phyloP scores from a whole-genome alignment of 2,329 filamentous ascomycete species.

The Xylariales sp. region DNA sequence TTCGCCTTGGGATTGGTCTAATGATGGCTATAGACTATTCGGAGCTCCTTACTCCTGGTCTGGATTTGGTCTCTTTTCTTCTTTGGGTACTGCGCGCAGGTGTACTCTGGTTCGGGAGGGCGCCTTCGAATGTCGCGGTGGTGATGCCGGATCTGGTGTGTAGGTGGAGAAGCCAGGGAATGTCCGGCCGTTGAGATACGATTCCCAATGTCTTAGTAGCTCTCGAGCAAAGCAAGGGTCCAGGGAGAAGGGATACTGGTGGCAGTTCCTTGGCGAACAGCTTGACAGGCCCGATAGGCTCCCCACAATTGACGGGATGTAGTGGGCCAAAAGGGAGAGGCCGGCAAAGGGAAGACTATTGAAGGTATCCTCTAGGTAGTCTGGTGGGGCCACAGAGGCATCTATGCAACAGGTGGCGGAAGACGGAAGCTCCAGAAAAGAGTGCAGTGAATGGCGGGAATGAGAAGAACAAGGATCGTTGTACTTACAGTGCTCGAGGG shows the following conservation, averaged over 20 bases:
- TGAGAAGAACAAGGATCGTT: too few relatives aligned
- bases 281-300: conserved; percentile 1
- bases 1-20: neutral
- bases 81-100: conserved; percentile 12
- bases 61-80: conserved; percentile 2
- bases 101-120: conserved; percentile 17
- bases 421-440: too few relatives aligned
- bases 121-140: neutral
- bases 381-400: too few relatives aligned
- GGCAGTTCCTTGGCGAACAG: too few relatives aligned
- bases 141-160: neutral
- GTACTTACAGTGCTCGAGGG: too few relatives aligned
- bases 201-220: conserved; percentile 8
- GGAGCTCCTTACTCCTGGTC: neutral
- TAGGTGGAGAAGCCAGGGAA: neutral
- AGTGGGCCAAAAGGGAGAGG: conserved; percentile 17
- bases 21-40: neutral
- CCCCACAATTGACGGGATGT: conserved; percentile 20
- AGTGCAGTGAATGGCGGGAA: too few relatives aligned
- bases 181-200: conserved; percentile 7
- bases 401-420: too few relatives aligned
- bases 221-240: conserved; percentile 7
- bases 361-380: too few relatives aligned
- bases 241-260: neutral
- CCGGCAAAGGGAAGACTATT: conserved; percentile 5